Conservation (phyloP, 2,329 filamentous ascomycete species). For the Colletotrichum abscissum region DNA sequence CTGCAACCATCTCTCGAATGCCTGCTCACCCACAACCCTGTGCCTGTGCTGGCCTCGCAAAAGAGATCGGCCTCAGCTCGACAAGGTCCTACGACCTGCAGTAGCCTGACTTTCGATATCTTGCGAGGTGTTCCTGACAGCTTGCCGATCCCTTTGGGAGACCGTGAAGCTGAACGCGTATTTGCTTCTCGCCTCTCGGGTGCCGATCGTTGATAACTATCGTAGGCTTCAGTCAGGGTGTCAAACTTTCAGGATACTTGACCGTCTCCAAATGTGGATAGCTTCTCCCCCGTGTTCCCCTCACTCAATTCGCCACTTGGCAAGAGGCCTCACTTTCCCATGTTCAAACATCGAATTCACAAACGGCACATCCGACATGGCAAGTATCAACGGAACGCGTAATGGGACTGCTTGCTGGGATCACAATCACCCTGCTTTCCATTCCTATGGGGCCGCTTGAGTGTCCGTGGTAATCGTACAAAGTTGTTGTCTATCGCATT, state of each 20-base stretch:
- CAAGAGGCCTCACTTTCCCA: constrained; percentile 21
- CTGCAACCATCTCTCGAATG: neutral
- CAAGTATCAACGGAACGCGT: neutral
- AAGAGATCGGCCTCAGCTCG: constrained; percentile 26
- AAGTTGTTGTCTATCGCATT: constrained; percentile 36
- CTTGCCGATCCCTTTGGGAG: neutral
- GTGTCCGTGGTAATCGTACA: constrained; percentile 36
- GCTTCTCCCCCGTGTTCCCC: neutral
- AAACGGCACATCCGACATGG: neutral
- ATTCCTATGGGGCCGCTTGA: constrained; percentile 34
- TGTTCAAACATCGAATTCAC: neutral
- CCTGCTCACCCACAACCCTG: neutral
- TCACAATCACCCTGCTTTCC: constrained; percentile 27
- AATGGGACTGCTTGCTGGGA: neutral
- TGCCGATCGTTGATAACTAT: neutral
- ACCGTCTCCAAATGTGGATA: neutral
- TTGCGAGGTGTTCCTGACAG: neutral
- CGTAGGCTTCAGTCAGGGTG: neutral
- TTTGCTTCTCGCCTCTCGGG: neutral
- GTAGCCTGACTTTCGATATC: neutral
- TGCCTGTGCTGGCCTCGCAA: neutral
- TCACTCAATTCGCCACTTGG: constrained; percentile 20
- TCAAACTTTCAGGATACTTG: neutral
- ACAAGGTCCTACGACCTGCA: constrained; percentile 4
- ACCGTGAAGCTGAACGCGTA: neutral